Percentiles rank a stretch among this genome's conserved stretches.
phyloP scores from a whole-genome alignment of 768 basidiomycete species.

The Auriculariales sp. region DNA sequence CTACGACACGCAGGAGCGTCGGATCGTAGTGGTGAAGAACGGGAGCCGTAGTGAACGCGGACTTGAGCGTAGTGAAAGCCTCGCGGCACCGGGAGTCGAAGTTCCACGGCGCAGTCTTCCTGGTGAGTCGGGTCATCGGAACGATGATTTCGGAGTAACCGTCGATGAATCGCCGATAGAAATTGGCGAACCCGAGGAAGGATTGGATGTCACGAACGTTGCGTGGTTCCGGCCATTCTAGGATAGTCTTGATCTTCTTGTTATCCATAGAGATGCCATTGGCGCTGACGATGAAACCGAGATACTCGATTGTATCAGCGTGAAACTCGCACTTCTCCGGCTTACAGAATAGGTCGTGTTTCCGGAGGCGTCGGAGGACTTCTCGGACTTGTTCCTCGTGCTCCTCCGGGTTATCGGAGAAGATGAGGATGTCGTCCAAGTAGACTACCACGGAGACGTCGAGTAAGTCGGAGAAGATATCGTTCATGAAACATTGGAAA shows the following conservation, averaged over 20 bases:
- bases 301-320: slow-evolving; percentile 21
- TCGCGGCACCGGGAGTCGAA: slow-evolving; percentile 9
- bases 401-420: slow-evolving; percentile 19
- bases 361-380: slow-evolving; percentile 19
- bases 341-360: slow-evolving; percentile 17
- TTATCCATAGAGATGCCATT: slow-evolving; percentile 6
- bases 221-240: slow-evolving; percentile 22
- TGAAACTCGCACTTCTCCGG: slow-evolving; percentile 27
- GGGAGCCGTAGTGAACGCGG: slow-evolving; percentile 16
- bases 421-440: slow-evolving; percentile 30
- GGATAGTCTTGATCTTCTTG: slow-evolving; percentile 24
- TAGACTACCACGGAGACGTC: slow-evolving; percentile 30
- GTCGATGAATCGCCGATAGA: slow-evolving; percentile 19
- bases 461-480: slow-evolving; percentile 16
- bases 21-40: slow-evolving; percentile 21
- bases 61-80: slow-evolving; percentile 18
- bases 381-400: slow-evolving; percentile 19
- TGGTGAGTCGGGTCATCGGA: slow-evolving; percentile 16
- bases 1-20: slow-evolving; percentile 6
- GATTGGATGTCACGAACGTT: slow-evolving; percentile 18
- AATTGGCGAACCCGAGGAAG: slow-evolving; percentile 19
- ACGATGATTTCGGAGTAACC: slow-evolving; percentile 20
- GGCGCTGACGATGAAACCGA: slow-evolving; percentile 15
- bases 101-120: slow-evolving; percentile 12
- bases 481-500: slow-evolving; percentile 30